These are phyloP conservation scores for Phytophthora fragariaefolia DNA, from an alignment of 352 stramenopile genomes.

Conservation along the genomic window DNA sequence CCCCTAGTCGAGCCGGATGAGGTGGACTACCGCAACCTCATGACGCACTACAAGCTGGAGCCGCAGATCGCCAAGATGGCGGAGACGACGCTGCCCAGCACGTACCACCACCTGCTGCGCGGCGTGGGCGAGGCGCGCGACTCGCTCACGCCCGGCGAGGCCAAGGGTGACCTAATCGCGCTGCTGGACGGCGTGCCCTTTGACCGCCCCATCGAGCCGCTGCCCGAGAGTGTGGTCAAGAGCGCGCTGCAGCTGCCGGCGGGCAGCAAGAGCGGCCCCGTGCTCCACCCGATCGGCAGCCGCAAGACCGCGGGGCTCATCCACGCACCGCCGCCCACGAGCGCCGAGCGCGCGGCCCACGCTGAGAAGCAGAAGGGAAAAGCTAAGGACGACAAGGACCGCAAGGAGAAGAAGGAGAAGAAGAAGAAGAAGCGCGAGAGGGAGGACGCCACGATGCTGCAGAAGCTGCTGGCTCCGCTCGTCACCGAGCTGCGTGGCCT, in stretches of 20 bases:
- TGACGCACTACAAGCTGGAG: conserved; percentile 77
- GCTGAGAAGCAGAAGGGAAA: conserved; percentile 63
- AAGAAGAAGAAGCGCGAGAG: conserved; percentile 85
- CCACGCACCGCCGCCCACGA: conserved; percentile 61
- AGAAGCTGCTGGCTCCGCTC: conserved; percentile 77
- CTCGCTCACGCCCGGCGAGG: conserved; percentile 39
- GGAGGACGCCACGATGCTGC: conserved; percentile 70
- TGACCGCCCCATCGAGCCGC: conserved; percentile 76
- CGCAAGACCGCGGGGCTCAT: conserved; percentile 65
- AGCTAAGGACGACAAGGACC: conserved; percentile 74
- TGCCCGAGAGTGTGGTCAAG: conserved; percentile 77
- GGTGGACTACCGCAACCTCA: conserved; percentile 64
- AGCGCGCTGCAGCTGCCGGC: conserved; percentile 71
- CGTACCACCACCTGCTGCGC: conserved; percentile 77
- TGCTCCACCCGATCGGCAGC: conserved; percentile 54
- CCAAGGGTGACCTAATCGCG: conserved; percentile 61
- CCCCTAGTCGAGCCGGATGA: conserved; percentile 62
- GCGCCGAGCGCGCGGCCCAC: conserved; percentile 38
- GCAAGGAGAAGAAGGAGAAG: conserved; percentile 86
- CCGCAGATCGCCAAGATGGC: conserved; percentile 67
- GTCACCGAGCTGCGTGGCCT: conserved; percentile 68
- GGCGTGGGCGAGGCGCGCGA: conserved; percentile 63
- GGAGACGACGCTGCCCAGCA: conserved; percentile 58
- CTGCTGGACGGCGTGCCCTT: conserved; percentile 79
- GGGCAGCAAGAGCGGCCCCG: conserved; percentile 61